phyloP scores from a whole-genome alignment of 1,139 yeast genomes.

The Hansenula sp. region DNA sequence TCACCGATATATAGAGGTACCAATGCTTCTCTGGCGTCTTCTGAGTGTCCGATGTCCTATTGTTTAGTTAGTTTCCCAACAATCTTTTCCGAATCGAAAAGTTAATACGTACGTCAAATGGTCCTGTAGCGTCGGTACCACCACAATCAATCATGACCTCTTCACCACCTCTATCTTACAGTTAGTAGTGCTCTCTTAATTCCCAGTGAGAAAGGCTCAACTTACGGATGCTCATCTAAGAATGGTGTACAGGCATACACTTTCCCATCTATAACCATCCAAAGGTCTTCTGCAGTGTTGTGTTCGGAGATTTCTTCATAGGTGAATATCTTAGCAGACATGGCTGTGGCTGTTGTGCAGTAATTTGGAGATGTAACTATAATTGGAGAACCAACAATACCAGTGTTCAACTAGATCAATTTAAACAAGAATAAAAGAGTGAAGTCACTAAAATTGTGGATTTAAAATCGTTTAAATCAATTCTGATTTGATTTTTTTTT shows the following conservation, averaged over 20 bases:
- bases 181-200: conserved; percentile 4
- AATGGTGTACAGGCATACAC: conserved; percentile 85
- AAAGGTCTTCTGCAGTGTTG: conserved; percentile 72
- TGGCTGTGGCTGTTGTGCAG: conserved; percentile 4
- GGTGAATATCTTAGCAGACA: conserved; percentile 40
- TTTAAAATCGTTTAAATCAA: neutral
- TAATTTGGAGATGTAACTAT: too few species aligned
- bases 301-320: conserved; percentile 78
- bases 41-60: conserved; percentile 92
- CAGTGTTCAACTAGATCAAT: too few species aligned
- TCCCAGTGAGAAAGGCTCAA: neutral
- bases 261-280: conserved; percentile 88
- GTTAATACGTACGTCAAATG: conserved; percentile 53
- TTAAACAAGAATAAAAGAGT: too few species aligned
- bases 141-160: conserved; percentile 90
- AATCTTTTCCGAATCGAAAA: neutral
- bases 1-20: conserved; percentile 68
- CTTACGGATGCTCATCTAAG: conserved; percentile 85
- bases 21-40: conserved; percentile 83
- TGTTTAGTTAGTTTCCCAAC: too few species aligned
- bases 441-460: neutral
- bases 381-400: neutral
- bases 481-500: neutral
- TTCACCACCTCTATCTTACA: conserved; percentile 73
- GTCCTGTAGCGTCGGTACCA: conserved; percentile 91